Base-by-base conservation (phyloP, 106 monocot species). In the Ottelia alismoides region DNA sequence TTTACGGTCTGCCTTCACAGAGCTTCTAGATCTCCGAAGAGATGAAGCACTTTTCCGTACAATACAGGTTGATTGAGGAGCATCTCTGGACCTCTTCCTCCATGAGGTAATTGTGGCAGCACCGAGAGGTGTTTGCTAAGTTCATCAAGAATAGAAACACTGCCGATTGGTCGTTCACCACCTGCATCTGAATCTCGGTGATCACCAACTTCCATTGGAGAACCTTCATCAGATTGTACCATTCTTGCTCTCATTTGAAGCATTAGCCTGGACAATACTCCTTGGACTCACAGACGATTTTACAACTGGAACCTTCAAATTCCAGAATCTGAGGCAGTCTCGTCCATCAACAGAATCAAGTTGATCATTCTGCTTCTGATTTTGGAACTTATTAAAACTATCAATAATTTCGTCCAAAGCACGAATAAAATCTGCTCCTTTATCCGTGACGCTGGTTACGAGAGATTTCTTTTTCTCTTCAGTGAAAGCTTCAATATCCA, bases 361-460 rank as follows among this genome's bases (percentile, higher is more conserved):
- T 51, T 61, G 60, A 66, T 60, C 53, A 52, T 61, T 22, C 12
- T 24, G 54, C 11, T 22, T 72, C 24, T 77, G 60, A 45, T 69
- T 68, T 22, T 90, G 91, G 29, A 78, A 35, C 25, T 70, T 71
- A 31, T 99, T 90, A 68, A 69, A 91, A 16, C 71, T 63, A 61
- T 72, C 77, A 62, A 86, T 71, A 62, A 99, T 99, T 63, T 99
- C 98, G 48, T 91, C 79, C 56, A 99, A 79, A 25, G 98, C 98
- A 73, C 90, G 90, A 28, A 79, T 77, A 86, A 99, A 99, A 77
- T 99, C 98, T 55, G 86, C 71, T 26, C 98, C 90, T 78, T 89
- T 99, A 16, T 90, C 86, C 28, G 90, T 90, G 16, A 85, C 72
- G 52, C 86, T 99, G 55, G 56, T 45, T 44, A 83, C 45, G 28